A percentile compares a stretch with the other conserved stretches of the same genome.
Conservation (phyloP, 768 basidiomycete genomes). For the Sarcodon sp. region DNA sequence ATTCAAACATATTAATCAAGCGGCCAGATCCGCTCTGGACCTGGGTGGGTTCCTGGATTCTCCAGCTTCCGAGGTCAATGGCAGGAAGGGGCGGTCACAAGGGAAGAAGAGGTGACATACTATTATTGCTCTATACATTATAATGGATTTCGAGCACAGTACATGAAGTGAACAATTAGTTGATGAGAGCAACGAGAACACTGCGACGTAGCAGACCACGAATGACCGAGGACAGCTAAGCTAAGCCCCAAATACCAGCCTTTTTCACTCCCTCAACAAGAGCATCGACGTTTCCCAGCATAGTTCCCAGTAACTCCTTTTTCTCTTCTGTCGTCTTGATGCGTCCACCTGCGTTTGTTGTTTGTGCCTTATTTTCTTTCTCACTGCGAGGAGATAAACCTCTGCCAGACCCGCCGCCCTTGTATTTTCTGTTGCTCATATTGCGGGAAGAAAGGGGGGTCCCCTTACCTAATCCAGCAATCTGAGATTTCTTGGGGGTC, state of each 20-base stretch:
- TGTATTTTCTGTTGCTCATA: neutral
- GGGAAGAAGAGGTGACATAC: constrained; percentile 2
- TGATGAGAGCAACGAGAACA: neutral
- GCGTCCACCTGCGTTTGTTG: constrained; percentile 8
- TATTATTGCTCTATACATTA: too few species aligned
- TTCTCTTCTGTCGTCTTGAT: constrained; percentile 64
- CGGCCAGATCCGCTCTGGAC: constrained; percentile 84
- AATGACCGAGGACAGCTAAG: constrained; percentile 7
- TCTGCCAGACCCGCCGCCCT: neutral
- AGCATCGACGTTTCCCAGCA: constrained; percentile 87
- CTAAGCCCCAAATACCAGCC: constrained; percentile 81
- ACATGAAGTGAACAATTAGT: too few species aligned
- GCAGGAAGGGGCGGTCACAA: constrained; percentile 1
- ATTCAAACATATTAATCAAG: constrained; percentile 92
- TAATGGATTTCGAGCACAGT: too few species aligned
- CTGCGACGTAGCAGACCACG: neutral
- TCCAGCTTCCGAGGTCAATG: constrained; percentile 12
- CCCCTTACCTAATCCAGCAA: constrained; percentile 18
- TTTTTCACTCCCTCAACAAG: constrained; percentile 79
- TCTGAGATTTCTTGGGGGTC: constrained; percentile 49
- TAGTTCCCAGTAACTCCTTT: constrained; percentile 63
- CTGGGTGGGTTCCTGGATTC: constrained; percentile 74
- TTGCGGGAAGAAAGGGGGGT: constrained; percentile 10
- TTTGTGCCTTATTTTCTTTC: constrained; percentile 4
- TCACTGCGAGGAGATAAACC: constrained; percentile 1